phyloP scores from a whole-genome alignment of 1,139 yeast species.

The Blastobotrys illinoisensis region DNA sequence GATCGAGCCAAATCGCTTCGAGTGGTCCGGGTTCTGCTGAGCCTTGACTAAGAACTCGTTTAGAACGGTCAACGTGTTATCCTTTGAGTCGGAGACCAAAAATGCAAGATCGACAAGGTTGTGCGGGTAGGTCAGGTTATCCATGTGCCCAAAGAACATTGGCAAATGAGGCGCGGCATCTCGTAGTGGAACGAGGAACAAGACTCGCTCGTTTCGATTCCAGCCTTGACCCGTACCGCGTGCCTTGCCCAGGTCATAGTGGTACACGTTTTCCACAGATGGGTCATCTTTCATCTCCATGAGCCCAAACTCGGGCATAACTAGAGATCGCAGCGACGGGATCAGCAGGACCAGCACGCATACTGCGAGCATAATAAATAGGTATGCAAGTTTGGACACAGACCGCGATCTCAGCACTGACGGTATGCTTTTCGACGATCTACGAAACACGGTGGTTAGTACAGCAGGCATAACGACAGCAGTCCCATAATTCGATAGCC shows the following conservation, averaged over 20 bases:
- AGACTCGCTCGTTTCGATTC: conserved; percentile 52
- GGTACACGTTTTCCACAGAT: conserved; percentile 41
- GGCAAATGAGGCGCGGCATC: conserved; percentile 66
- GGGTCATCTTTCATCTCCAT: conserved; percentile 25
- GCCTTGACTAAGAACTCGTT: conserved; percentile 41
- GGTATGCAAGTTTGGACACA: not conserved
- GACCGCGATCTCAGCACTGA: conserved; percentile 2
- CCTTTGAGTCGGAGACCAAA: conserved; percentile 62
- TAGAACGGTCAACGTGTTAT: conserved; percentile 52
- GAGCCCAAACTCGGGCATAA: conserved; percentile 3
- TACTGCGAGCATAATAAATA: not conserved
- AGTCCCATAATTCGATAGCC: not conserved
- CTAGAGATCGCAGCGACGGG: conserved; percentile 4
- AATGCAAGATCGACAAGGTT: conserved; percentile 60
- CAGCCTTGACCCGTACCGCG: conserved; percentile 52
- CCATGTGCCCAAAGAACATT: conserved; percentile 58
- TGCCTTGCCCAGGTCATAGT: conserved; percentile 48
- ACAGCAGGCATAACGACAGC: not conserved
- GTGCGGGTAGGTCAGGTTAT: conserved; percentile 59
- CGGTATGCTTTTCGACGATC: conserved; percentile 11
- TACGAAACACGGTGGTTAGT: conserved; percentile 2
- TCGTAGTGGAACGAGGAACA: conserved; percentile 63
- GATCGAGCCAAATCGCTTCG: conserved; percentile 53
- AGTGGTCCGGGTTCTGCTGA: conserved; percentile 51
- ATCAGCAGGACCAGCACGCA: not conserved